Evolutionary conservation across 1,139 yeast species (phyloP).

Genomic region (Insectozyma bohioensis): DNA sequence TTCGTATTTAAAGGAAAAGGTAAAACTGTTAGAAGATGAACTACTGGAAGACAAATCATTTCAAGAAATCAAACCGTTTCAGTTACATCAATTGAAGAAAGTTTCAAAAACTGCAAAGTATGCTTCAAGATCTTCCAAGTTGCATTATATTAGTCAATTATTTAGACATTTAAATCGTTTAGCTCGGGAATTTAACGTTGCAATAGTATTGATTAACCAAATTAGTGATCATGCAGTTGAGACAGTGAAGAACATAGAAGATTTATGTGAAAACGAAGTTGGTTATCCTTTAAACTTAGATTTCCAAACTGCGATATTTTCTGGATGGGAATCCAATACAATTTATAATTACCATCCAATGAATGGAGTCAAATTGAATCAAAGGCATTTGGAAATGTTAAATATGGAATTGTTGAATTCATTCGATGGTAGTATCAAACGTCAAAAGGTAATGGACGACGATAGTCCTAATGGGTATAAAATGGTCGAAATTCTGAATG

Average conservation of each 20-base stretch:
- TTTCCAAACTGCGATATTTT: slow-evolving; percentile 68
- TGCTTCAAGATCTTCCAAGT: slow-evolving; percentile 33
- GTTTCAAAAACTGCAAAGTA: slow-evolving; percentile 28
- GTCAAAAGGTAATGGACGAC: too few relatives aligned
- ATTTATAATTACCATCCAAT: slow-evolving; percentile 11
- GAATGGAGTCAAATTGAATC: slow-evolving; percentile 8
- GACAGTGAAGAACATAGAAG: slow-evolving; percentile 12
- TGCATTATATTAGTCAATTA: slow-evolving; percentile 43
- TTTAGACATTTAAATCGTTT: slow-evolving; percentile 51
- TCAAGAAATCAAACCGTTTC: slow-evolving; percentile 22
- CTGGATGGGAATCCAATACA: slow-evolving; percentile 63
- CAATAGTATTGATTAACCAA: slow-evolving; percentile 78
- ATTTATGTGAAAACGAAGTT: slow-evolving; percentile 12
- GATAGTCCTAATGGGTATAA: too few relatives aligned
- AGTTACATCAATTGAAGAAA: slow-evolving; percentile 28
- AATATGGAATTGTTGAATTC: slow-evolving; percentile 15
- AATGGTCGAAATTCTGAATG: too few relatives aligned
- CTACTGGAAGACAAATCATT: slow-evolving; percentile 19
- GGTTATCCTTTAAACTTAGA: slow-evolving; percentile 50
- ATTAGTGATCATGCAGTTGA: slow-evolving; percentile 54
- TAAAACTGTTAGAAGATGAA: slow-evolving; percentile 23
- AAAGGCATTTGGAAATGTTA: slow-evolving; percentile 12
- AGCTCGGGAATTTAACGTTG: slow-evolving; percentile 50
- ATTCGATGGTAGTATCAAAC: slow-evolving; percentile 9
- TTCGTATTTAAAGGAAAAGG: slow-evolving; percentile 23